phyloP scores from a whole-genome alignment of 1,284 basidiomycete genomes.

The Trichosporon sp. region DNA sequence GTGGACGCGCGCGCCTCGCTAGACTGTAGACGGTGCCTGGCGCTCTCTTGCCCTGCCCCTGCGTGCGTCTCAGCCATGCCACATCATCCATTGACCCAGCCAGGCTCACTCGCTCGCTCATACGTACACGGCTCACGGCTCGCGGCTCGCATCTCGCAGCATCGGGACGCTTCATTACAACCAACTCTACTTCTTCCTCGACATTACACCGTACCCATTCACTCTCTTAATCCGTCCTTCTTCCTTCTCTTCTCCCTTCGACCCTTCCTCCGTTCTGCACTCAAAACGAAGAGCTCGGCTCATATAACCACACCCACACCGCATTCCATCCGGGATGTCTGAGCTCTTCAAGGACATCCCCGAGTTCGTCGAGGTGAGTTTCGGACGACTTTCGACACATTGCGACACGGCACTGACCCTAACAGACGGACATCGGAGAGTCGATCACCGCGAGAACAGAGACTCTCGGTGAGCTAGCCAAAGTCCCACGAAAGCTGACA shows the following conservation, averaged over 20 bases:
- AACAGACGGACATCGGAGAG: conserved; percentile 83
- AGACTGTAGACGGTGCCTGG: no score
- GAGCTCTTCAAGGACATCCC: conserved; percentile 59
- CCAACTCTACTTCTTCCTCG: neutral
- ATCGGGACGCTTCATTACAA: neutral
- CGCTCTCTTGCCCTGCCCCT: no score
- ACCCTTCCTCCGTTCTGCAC: no score
- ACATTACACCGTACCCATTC: neutral
- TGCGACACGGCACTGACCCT: neutral
- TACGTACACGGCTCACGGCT: no score
- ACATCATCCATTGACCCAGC: conserved; percentile 4
- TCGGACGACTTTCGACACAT: neutral
- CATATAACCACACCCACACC: neutral
- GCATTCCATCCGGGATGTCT: conserved; percentile 36
- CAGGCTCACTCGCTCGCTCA: no score
- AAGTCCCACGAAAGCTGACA: neutral
- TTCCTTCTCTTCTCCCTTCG: neutral
- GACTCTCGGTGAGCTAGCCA: conserved; percentile 64
- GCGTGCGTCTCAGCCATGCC: neutral
- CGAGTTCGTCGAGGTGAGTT: conserved; percentile 62
- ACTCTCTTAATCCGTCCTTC: neutral
- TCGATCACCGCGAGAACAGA: conserved; percentile 84
- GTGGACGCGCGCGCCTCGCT: no score
- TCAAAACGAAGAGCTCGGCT: conserved; percentile 1
- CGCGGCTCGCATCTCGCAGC: no score